A percentile compares a stretch with the other conserved stretches of the same genome.
Conservation (phyloP, 345 rosid species). For the Eucalyptus marginata region DNA sequence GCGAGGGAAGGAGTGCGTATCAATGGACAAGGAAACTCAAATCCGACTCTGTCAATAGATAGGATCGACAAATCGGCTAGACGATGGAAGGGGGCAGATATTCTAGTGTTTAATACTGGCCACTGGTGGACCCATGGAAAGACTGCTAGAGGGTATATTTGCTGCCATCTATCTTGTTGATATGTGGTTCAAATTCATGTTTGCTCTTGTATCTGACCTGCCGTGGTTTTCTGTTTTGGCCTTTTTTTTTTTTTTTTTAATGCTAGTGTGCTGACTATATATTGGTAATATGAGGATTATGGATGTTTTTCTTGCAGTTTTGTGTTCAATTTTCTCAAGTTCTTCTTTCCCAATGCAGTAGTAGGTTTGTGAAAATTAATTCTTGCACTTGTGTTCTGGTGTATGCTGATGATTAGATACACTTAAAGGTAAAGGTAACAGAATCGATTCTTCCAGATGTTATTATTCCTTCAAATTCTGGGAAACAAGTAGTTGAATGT, state of each 20-base stretch:
- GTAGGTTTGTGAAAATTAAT: not conserved
- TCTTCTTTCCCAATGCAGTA: not conserved
- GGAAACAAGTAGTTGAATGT: not conserved
- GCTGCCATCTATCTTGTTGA: not conserved
- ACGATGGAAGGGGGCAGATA: conserved; percentile 75
- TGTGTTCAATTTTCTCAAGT: not conserved
- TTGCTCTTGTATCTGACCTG: not conserved
- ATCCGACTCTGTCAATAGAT: conserved; percentile 77
- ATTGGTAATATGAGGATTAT: not conserved
- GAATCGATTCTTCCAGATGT: not conserved
- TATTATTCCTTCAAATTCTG: not conserved
- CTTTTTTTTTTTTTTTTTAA: not conserved
- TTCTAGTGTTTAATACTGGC: conserved; percentile 85
- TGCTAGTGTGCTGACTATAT: not conserved
- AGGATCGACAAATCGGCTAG: conserved; percentile 59
- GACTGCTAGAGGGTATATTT: conserved; percentile 72
- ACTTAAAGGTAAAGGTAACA: not conserved
- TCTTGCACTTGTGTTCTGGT: not conserved
- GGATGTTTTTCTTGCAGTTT: not conserved
- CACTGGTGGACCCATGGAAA: conserved; percentile 99
- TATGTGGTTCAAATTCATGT: not conserved
- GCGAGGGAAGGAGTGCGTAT: conserved; percentile 78
- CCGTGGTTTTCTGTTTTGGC: not conserved
- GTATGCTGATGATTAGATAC: not conserved
- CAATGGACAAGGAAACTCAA: conserved; percentile 62